Evolutionary conservation across 208 protist genomes (phyloP).

Genomic region (Leishmania amazonensis): DNA sequence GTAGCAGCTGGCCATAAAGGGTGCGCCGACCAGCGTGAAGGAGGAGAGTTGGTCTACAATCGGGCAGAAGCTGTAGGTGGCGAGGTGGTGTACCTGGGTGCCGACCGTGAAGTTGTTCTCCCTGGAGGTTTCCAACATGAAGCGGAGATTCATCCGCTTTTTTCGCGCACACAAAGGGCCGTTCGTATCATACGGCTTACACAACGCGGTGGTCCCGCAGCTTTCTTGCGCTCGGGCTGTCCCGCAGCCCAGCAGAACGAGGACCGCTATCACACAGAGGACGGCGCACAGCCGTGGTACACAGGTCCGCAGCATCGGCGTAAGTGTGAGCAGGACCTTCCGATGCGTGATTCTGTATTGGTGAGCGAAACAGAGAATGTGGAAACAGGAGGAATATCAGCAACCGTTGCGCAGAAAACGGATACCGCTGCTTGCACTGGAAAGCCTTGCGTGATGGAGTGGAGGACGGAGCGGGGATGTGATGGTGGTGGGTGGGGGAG

Average conservation of each 20-base stretch:
- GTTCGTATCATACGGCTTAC: conserved; percentile 34
- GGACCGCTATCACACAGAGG: not conserved
- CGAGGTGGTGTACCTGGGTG: conserved; percentile 11
- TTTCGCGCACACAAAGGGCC: conserved; percentile 47
- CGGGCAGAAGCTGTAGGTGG: conserved; percentile 78
- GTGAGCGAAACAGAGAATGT: not conserved
- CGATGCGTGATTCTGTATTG: too few species aligned
- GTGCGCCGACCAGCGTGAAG: conserved; percentile 51
- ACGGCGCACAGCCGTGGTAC: not conserved
- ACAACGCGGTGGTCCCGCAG: conserved; percentile 15
- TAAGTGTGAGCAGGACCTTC: not conserved
- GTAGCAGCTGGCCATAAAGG: conserved; percentile 39
- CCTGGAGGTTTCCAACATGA: conserved; percentile 56
- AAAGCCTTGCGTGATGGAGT: not conserved
- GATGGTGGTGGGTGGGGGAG: not conserved
- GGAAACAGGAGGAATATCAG: not conserved
- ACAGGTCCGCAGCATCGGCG: not conserved
- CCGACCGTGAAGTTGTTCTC: conserved; percentile 40
- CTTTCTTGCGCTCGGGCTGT: not conserved
- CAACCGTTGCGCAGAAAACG: not conserved
- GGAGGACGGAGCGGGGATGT: not conserved
- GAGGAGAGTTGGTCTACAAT: conserved; percentile 65
- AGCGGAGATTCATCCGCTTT: conserved; percentile 69
- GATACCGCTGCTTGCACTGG: not conserved
- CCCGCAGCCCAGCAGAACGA: not conserved